Evolutionary conservation across 202 grass and related monocot genomes (phyloP).

Genomic region (Brachypodium distachyon): DNA sequence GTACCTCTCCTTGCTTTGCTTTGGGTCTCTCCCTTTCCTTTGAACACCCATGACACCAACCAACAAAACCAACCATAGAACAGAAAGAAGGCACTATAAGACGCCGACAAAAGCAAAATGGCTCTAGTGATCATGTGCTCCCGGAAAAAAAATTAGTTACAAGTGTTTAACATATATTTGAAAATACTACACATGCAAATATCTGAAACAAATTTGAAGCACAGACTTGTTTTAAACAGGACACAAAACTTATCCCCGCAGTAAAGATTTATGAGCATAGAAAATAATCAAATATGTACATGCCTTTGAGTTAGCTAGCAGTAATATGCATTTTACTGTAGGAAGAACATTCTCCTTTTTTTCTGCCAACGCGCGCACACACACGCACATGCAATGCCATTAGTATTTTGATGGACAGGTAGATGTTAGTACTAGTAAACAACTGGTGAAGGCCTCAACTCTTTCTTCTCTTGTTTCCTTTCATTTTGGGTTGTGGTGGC

Average conservation of each 20-base stretch:
- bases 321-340: background rate
- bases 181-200: too few relatives aligned
- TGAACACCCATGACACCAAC: background rate
- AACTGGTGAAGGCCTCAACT: background rate
- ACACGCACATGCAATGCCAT: background rate
- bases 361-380: background rate
- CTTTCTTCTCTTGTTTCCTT: background rate
- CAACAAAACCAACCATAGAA: background rate
- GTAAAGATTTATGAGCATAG: too few relatives aligned
- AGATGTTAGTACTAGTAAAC: background rate
- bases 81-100: background rate
- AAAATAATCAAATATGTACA: too few relatives aligned
- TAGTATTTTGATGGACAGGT: background rate
- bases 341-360: background rate
- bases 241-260: too few relatives aligned
- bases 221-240: too few relatives aligned
- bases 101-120: too few relatives aligned
- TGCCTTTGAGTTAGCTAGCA: too few relatives aligned
- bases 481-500: background rate
- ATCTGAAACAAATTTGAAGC: too few relatives aligned
- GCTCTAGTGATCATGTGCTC: too few relatives aligned
- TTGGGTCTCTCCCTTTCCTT: background rate
- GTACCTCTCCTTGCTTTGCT: background rate
- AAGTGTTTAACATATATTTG: too few relatives aligned
- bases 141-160: too few relatives aligned